A percentile compares a stretch with the other conserved stretches of the same genome.
Conservation (phyloP, 345 rosid species). For the Conringia planisiliqua region DNA sequence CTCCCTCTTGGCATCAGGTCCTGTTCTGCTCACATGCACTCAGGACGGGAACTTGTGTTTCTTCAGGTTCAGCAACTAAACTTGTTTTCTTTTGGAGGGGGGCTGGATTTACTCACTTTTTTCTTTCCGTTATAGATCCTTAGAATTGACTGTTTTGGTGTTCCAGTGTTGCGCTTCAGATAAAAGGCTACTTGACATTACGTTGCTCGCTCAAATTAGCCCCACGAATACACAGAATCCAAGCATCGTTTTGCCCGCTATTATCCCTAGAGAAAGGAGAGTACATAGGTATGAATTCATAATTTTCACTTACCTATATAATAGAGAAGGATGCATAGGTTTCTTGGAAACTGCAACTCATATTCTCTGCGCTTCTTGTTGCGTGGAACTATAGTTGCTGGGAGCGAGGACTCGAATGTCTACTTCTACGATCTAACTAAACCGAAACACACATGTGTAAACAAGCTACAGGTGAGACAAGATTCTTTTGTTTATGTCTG, state of each 20-base stretch:
- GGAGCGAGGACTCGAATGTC: slow-evolving; percentile 92
- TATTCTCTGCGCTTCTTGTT: slow-evolving; percentile 9
- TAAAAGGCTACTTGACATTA: slow-evolving; percentile 78
- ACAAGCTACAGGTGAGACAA: slow-evolving; percentile 80
- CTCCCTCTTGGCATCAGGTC: slow-evolving; percentile 84
- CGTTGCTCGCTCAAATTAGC: slow-evolving; percentile 82
- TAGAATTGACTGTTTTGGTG: slow-evolving; percentile 16
- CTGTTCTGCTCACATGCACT: slow-evolving; percentile 84
- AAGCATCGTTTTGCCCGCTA: slow-evolving; percentile 86
- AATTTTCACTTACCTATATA: neutral
- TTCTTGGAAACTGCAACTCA: neutral
- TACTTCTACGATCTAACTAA: slow-evolving; percentile 88
- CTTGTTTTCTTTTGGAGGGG: too few relatives aligned
- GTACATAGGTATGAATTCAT: slow-evolving; percentile 58
- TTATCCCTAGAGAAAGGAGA: slow-evolving; percentile 94
- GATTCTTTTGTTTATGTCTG: neutral
- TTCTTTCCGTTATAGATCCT: neutral
- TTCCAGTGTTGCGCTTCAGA: slow-evolving; percentile 77
- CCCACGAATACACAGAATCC: slow-evolving; percentile 63
- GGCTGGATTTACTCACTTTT: neutral
- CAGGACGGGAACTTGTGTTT: slow-evolving; percentile 87
- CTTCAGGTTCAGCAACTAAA: slow-evolving; percentile 59
- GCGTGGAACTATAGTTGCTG: slow-evolving; percentile 55
- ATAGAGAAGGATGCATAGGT: neutral
- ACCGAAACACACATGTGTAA: slow-evolving; percentile 84